Percentiles rank a stretch among this genome's conserved stretches.
Evolutionary conservation across 495 filamentous ascomycete species (phyloP).

Genomic region (Talaromyces ruber): DNA sequence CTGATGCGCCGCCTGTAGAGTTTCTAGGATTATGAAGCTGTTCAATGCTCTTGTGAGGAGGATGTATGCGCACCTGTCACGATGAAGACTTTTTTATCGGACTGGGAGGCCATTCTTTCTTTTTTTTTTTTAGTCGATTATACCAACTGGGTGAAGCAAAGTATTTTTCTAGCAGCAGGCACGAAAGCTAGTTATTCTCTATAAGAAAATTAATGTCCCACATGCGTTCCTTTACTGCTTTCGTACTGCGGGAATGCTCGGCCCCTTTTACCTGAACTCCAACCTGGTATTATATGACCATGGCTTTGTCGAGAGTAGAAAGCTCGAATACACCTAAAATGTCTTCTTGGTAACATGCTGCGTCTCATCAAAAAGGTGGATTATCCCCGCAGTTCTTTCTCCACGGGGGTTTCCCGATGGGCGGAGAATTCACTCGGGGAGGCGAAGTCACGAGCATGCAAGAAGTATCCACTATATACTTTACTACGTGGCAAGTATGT

Average conservation of each 20-base stretch:
- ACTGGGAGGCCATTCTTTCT: background rate
- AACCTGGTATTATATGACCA: background rate
- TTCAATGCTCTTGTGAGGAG: background rate
- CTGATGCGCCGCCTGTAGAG: conserved; percentile 40
- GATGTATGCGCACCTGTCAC: background rate
- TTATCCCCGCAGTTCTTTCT: background rate
- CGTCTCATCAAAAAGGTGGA: background rate
- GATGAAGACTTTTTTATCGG: background rate
- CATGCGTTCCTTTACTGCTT: background rate
- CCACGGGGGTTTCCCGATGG: background rate
- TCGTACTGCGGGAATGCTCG: background rate
- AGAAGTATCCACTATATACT: background rate
- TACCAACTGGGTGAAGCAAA: background rate
- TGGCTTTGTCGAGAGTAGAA: background rate
- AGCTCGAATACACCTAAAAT: background rate
- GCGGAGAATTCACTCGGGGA: background rate
- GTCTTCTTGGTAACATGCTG: background rate
- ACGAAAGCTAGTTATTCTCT: background rate
- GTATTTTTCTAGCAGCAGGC: background rate
- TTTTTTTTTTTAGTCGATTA: background rate
- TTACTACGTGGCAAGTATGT: background rate
- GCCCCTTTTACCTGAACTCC: background rate
- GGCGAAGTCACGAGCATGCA: background rate
- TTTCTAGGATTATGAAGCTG: conserved; percentile 1
- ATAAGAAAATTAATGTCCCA: background rate